Conservation (phyloP, 768 basidiomycete genomes). For the Trametes maxima region DNA sequence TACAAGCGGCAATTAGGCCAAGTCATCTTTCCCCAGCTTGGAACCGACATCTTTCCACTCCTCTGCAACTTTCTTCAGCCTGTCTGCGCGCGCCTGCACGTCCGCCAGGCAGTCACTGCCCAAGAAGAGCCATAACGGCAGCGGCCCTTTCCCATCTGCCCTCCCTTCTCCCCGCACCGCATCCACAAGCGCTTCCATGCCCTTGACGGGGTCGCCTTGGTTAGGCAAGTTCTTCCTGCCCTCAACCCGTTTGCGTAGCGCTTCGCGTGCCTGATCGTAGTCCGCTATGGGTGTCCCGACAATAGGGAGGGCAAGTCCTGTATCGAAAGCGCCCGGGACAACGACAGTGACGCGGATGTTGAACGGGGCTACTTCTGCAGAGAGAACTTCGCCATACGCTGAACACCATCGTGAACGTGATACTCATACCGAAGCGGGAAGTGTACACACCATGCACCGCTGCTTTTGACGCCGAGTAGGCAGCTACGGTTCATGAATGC, state of each 20-base stretch:
- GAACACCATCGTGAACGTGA: not conserved
- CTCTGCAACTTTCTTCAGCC: constrained; percentile 24
- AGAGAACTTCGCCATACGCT: constrained; percentile 33
- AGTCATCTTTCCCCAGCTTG: constrained; percentile 3
- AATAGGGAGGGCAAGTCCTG: constrained; percentile 15
- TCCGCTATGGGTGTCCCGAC: constrained; percentile 14
- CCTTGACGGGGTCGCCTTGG: constrained; percentile 32
- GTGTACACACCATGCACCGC: constrained; percentile 30
- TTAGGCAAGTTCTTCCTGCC: constrained; percentile 13
- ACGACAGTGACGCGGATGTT: constrained; percentile 32
- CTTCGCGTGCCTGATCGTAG: constrained; percentile 26
- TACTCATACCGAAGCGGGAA: too few species aligned
- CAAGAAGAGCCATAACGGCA: constrained; percentile 30
- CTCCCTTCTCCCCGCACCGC: constrained; percentile 32
- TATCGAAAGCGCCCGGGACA: constrained; percentile 32
- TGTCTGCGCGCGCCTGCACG: constrained; percentile 24
- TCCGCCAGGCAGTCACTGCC: constrained; percentile 30
- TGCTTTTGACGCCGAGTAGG: constrained; percentile 32
- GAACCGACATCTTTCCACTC: constrained; percentile 14
- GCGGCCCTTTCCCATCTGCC: constrained; percentile 23
- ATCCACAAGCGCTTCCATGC: constrained; percentile 30
- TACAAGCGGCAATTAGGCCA: not conserved
- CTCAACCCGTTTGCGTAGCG: constrained; percentile 1
- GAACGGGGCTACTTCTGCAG: constrained; percentile 30
- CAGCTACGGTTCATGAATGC: constrained; percentile 11